phyloP scores from a whole-genome alignment of 148 eudicot species.

The Fagopyrum homotropicum region DNA sequence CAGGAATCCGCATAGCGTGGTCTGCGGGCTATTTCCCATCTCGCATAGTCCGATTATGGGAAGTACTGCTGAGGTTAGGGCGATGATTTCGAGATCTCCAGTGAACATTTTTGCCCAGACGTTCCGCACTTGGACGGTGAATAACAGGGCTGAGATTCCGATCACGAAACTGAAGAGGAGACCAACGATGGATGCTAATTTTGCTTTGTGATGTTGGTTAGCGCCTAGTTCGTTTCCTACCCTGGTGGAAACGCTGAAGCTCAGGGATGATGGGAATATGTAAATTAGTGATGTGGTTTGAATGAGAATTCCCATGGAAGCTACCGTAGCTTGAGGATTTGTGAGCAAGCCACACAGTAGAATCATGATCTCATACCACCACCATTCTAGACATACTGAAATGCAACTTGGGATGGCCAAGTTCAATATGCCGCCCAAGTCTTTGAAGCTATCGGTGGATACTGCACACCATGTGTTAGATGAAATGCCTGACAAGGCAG shows the following conservation, averaged over 20 bases:
- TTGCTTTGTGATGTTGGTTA: slow-evolving; percentile 37
- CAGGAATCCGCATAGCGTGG: slow-evolving; percentile 59
- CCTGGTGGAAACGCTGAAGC: slow-evolving; percentile 59
- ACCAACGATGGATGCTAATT: slow-evolving; percentile 50
- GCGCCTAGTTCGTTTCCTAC: slow-evolving; percentile 69
- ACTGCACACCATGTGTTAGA: slow-evolving; percentile 55
- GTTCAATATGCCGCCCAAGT: slow-evolving; percentile 39
- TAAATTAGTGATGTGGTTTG: slow-evolving; percentile 69
- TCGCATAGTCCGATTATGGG: slow-evolving; percentile 77
- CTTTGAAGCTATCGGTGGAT: slow-evolving; percentile 36
- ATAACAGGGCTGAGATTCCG: slow-evolving; percentile 48
- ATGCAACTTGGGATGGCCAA: slow-evolving; percentile 74
- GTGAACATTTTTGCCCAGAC: slow-evolving; percentile 64
- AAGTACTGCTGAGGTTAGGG: slow-evolving; percentile 45
- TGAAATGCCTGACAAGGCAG: slow-evolving; percentile 34
- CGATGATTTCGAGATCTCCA: slow-evolving; percentile 40
- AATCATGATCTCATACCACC: slow-evolving; percentile 92
- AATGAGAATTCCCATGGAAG: slow-evolving; percentile 71
- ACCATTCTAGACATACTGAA: slow-evolving; percentile 79
- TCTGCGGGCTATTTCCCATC: slow-evolving; percentile 77
- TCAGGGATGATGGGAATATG: slow-evolving; percentile 71
- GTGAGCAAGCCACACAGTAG: slow-evolving; percentile 50
- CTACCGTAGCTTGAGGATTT: slow-evolving; percentile 49
- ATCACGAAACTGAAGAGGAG: slow-evolving; percentile 38
- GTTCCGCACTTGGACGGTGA: slow-evolving; percentile 39